A percentile compares a stretch with the other conserved stretches of the same genome.
Conservation (phyloP, 768 basidiomycete species). For the Macrolepiota dolichaula region DNA sequence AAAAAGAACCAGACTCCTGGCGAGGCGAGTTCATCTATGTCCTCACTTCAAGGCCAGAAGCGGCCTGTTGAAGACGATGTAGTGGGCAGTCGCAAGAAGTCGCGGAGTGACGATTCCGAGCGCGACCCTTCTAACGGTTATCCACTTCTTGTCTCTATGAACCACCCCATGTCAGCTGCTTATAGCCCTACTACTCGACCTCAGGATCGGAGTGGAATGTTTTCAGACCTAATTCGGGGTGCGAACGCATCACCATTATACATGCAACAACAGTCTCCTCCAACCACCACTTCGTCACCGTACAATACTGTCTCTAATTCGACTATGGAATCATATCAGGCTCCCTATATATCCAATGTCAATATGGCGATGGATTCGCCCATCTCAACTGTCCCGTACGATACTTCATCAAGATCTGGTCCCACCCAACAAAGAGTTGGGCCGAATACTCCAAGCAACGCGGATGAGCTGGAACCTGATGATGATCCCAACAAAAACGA, state of each 20-base stretch:
- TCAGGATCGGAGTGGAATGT: slow-evolving; percentile 47
- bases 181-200: slow-evolving; percentile 42
- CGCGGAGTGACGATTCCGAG: slow-evolving; percentile 39
- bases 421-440: slow-evolving; percentile 30
- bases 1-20: slow-evolving; percentile 40
- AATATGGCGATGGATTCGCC: slow-evolving; percentile 56
- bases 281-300: slow-evolving; percentile 35
- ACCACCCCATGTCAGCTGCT: slow-evolving; percentile 35
- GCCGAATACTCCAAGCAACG: slow-evolving; percentile 21
- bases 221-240: slow-evolving; percentile 59
- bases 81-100: slow-evolving; percentile 45
- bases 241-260: slow-evolving; percentile 60
- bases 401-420: slow-evolving; percentile 25
- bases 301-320: slow-evolving; percentile 37
- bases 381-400: slow-evolving; percentile 49
- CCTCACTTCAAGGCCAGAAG: slow-evolving; percentile 35
- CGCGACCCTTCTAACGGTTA: slow-evolving; percentile 39
- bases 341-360: slow-evolving; percentile 54
- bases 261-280: slow-evolving; percentile 42
- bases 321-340: slow-evolving; percentile 36
- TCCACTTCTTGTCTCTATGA: slow-evolving; percentile 56
- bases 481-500: slow-evolving; percentile 74
- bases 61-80: slow-evolving; percentile 52
- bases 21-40: slow-evolving; percentile 17
- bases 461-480: slow-evolving; percentile 55